phyloP scores from a whole-genome alignment of 768 basidiomycete species.

The Termitomyces eurrhizus region DNA sequence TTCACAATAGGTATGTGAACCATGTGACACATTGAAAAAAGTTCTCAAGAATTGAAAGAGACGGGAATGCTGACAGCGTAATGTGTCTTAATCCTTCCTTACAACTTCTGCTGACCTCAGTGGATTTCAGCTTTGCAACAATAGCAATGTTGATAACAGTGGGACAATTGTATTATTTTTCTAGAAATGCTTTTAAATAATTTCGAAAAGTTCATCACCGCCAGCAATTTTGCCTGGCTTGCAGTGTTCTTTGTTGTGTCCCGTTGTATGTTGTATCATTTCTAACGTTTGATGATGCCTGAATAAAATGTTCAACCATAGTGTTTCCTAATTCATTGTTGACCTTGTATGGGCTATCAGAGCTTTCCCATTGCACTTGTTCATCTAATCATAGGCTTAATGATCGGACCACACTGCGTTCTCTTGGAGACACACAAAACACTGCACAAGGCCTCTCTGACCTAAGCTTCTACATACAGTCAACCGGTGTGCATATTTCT shows the following conservation, averaged over 20 bases:
- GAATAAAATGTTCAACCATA: not conserved
- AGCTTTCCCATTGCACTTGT: no score
- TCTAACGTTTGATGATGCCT: no score
- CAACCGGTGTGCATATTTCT: not conserved
- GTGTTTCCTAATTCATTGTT: not conserved
- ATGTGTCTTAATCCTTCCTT: not conserved
- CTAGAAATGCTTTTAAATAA: no score
- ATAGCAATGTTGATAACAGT: not conserved
- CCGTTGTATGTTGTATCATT: not conserved
- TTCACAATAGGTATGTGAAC: not conserved
- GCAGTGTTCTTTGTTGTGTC: not conserved
- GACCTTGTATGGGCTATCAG: not conserved
- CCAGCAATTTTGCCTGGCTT: not conserved
- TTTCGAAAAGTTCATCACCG: not conserved
- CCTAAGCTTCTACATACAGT: not conserved
- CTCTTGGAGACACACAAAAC: not conserved
- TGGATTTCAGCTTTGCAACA: not conserved
- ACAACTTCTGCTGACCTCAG: not conserved
- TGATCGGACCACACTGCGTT: not conserved
- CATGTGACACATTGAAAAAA: not conserved
- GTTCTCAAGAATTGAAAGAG: not conserved
- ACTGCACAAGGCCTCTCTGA: not conserved
- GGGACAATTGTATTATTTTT: no score
- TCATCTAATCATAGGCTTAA: not conserved
- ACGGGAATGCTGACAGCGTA: not conserved